These are phyloP conservation scores for Tetracladium maxilliforme DNA, from an alignment of 2,329 filamentous ascomycete species.

Conservation along the genomic window DNA sequence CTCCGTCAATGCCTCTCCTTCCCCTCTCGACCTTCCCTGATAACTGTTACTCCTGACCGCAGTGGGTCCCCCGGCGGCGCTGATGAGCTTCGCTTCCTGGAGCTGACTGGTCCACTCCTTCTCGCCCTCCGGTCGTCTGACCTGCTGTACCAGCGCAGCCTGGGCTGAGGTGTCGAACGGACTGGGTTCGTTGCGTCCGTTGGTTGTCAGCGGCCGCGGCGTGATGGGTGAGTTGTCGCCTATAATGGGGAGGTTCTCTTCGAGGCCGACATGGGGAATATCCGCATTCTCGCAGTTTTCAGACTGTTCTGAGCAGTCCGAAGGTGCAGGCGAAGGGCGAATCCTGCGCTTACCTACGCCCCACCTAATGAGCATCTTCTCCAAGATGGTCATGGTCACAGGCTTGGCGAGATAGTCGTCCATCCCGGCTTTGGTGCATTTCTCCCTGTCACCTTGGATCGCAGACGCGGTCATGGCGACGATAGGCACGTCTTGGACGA, in stretches of 20 bases:
- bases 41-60: constrained; percentile 13
- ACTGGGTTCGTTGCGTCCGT: constrained; percentile 6
- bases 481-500: constrained; percentile 50
- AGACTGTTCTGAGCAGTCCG: constrained; percentile 9
- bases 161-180: constrained; percentile 7
- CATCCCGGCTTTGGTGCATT: constrained; percentile 61
- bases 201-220: constrained; percentile 5
- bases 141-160: constrained; percentile 10
- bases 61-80: constrained; percentile 6
- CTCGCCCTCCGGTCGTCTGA: constrained; percentile 31
- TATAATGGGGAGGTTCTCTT: constrained; percentile 2
- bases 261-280: constrained; percentile 2
- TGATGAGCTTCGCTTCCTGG: constrained; percentile 36
- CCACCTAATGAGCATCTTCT: constrained; percentile 61
- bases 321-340: constrained; percentile 1
- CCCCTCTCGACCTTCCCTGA: constrained; percentile 2
- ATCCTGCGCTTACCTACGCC: constrained; percentile 29
- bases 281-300: background rate
- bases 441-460: constrained; percentile 63
- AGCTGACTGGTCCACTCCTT: constrained; percentile 37
- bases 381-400: constrained; percentile 51
- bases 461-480: constrained; percentile 74
- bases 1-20: constrained; percentile 31
- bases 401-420: constrained; percentile 64
- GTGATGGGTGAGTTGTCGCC: background rate